These are phyloP conservation scores for Raffaelea albimanens DNA, from an alignment of 2,329 filamentous ascomycete genomes.

Conservation along the genomic window DNA sequence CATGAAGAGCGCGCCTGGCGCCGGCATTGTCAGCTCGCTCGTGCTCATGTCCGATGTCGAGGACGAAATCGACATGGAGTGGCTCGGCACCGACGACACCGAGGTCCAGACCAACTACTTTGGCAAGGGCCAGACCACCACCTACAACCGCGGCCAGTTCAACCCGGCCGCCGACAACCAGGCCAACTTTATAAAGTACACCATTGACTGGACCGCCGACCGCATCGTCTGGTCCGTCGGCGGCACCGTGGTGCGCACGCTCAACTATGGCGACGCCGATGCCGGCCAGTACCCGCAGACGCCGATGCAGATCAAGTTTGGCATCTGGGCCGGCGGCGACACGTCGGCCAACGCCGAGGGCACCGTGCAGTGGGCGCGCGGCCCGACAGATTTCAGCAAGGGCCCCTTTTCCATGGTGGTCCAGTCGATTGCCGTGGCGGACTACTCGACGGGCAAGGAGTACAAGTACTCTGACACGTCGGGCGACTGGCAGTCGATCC, in stretches of 20 bases:
- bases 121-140: conserved; percentile 75
- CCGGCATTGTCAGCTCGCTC: conserved; percentile 85
- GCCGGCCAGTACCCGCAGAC: conserved; percentile 84
- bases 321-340: conserved; percentile 87
- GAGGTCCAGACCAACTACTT: conserved; percentile 98
- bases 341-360: conserved; percentile 60
- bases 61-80: conserved; percentile 97
- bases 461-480: conserved; percentile 75
- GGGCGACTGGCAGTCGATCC: conserved; percentile 75
- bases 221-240: conserved; percentile 84
- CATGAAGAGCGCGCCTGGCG: conserved; percentile 78
- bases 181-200: conserved; percentile 71
- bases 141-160: conserved; percentile 82
- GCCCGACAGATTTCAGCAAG: conserved; percentile 70
- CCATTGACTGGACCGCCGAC: conserved; percentile 80
- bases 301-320: conserved; percentile 90
- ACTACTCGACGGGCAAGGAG: conserved; percentile 84
- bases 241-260: conserved; percentile 64
- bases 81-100: conserved; percentile 67
- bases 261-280: conserved; percentile 56
- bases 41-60: conserved; percentile 85
- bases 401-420: conserved; percentile 85
- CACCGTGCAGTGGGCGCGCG: conserved; percentile 84
- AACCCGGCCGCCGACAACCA: conserved; percentile 65
- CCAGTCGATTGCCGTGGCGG: conserved; percentile 64